phyloP scores from a whole-genome alignment of 306 rosid genomes.

The Phaseolus lunatus region DNA sequence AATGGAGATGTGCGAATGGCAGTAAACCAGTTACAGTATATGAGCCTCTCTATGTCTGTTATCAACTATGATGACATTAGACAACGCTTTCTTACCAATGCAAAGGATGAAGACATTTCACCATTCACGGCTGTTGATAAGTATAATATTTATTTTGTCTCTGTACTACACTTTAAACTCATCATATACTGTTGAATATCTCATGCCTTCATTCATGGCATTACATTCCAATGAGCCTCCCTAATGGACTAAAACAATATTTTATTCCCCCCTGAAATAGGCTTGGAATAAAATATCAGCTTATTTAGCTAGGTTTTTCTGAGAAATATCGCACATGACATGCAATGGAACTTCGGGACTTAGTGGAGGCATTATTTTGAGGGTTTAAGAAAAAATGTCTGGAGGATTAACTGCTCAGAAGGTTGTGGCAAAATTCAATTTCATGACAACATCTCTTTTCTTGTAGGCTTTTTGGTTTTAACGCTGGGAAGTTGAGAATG shows the following conservation, averaged over 20 bases:
- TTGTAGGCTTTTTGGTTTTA: conserved; percentile 86
- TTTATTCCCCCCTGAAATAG: conserved; percentile 24
- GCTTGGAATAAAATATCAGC: neutral
- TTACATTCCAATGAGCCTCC: conserved; percentile 11
- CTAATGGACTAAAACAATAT: neutral
- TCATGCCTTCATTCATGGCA: conserved; percentile 1
- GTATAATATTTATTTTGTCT: conserved; percentile 54
- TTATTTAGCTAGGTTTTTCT: conserved; percentile 23
- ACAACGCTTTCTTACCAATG: conserved; percentile 72
- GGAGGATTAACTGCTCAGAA: conserved; percentile 16
- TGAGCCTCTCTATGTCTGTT: conserved; percentile 91
- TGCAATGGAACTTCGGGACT: conserved; percentile 2
- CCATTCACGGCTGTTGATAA: conserved; percentile 97
- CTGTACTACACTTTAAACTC: conserved; percentile 1
- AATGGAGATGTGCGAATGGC: conserved; percentile 99
- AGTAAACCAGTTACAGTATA: conserved; percentile 86
- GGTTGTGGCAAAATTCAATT: conserved; percentile 24
- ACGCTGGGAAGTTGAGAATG: conserved; percentile 84
- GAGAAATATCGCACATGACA: neutral
- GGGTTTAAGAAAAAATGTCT: conserved; percentile 24
- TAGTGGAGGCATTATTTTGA: conserved; percentile 3
- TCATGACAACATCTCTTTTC: conserved; percentile 39
- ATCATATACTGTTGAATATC: conserved; percentile 24
- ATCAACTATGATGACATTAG: conserved; percentile 84
- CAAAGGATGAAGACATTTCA: conserved; percentile 95